phyloP scores from a whole-genome alignment of 257 asterid species.

The Solanum tarapatanum region DNA sequence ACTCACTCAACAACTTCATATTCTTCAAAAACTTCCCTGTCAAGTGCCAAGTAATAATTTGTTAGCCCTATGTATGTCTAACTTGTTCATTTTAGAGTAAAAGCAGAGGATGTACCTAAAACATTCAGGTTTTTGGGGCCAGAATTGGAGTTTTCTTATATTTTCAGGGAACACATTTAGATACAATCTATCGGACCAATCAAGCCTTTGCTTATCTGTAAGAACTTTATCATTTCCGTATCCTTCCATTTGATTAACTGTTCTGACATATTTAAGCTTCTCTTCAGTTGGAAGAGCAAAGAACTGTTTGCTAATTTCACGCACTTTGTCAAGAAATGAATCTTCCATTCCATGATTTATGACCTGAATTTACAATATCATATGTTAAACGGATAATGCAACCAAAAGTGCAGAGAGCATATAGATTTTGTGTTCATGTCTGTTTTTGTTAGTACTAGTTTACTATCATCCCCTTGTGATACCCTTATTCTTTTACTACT shows the following conservation, averaged over 20 bases:
- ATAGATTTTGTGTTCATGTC: background rate
- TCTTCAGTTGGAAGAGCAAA: constrained; percentile 80
- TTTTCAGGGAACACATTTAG: too few species aligned
- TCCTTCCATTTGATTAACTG: constrained; percentile 75
- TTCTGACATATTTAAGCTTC: constrained; percentile 78
- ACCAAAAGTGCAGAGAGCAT: background rate
- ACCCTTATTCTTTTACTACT: background rate
- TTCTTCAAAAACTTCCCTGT: constrained; percentile 28
- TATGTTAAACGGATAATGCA: background rate
- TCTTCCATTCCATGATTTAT: constrained; percentile 68
- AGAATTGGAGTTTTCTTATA: too few species aligned
- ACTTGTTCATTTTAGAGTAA: too few species aligned
- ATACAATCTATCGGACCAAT: too few species aligned
- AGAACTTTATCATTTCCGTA: constrained; percentile 88
- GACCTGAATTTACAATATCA: constrained; percentile 25
- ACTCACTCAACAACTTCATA: constrained; percentile 18
- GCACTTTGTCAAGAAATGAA: constrained; percentile 51
- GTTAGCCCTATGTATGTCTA: too few species aligned
- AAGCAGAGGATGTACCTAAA: too few species aligned
- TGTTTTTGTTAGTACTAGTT: too few species aligned
- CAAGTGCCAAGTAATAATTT: too few species aligned
- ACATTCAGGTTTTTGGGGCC: too few species aligned
- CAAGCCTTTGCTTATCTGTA: constrained; percentile 53
- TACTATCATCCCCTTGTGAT: background rate
- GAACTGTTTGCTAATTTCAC: constrained; percentile 52